These are phyloP conservation scores for Stentor coeruleus DNA, from an alignment of 73 alveolate genomes.

Conservation along the genomic window DNA sequence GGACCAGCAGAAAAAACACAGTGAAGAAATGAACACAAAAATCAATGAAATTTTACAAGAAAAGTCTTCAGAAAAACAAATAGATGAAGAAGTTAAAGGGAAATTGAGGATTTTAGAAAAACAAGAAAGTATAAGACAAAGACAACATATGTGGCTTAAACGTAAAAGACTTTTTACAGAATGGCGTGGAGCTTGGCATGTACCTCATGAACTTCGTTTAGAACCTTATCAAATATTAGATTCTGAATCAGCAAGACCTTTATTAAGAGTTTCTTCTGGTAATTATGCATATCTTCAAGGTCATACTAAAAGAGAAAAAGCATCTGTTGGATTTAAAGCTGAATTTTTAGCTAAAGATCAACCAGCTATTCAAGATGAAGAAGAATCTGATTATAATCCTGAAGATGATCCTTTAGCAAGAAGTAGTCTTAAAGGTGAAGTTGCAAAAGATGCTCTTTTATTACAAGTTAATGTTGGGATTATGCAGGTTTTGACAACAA, in stretches of 20 bases:
- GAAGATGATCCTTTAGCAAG: not conserved
- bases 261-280: not conserved
- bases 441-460: slow-evolving; percentile 3
- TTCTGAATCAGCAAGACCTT: not conserved
- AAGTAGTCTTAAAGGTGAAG: not conserved
- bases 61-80: not conserved
- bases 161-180: slow-evolving; percentile 6
- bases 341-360: not conserved
- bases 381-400: not conserved
- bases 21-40: slow-evolving; percentile 5
- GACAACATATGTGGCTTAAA: slow-evolving; percentile 22
- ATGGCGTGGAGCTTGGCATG: slow-evolving; percentile 24
- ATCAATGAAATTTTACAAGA: not conserved
- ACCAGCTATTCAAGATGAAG: not conserved
- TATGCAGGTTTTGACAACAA: not conserved
- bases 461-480: slow-evolving; percentile 13
- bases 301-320: not conserved
- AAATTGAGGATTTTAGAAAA: not conserved
- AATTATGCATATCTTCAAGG: not conserved
- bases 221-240: slow-evolving; percentile 9
- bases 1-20: not conserved
- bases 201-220: not conserved
- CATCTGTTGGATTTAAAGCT: not conserved
- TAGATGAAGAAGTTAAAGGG: not conserved
- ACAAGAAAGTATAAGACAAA: not conserved